These are phyloP conservation scores for Nakaseomyces bracarensis DNA, from an alignment of 1,139 yeast species.

Conservation along the genomic window DNA sequence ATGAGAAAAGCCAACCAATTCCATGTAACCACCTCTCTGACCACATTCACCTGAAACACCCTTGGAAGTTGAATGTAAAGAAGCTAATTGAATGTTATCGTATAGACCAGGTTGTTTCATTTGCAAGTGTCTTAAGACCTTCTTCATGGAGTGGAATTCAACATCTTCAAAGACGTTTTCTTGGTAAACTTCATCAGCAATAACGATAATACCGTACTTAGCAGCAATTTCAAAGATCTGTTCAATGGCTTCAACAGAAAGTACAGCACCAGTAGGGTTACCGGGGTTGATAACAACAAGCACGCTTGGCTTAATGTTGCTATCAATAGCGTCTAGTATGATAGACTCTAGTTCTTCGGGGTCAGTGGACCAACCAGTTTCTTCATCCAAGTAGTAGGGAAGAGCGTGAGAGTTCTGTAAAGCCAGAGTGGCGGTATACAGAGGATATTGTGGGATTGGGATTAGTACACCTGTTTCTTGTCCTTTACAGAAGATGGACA, in stretches of 20 bases:
- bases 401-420: constrained; percentile 72
- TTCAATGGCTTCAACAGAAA: constrained; percentile 55
- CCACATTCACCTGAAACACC: constrained; percentile 99
- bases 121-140: constrained; percentile 57
- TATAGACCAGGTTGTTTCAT: constrained; percentile 46
- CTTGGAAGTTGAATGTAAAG: constrained; percentile 90
- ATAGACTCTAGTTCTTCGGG: constrained; percentile 54
- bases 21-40: constrained; percentile 98
- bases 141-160: constrained; percentile 55
- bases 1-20: constrained; percentile 66
- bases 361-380: constrained; percentile 74
- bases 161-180: constrained; percentile 68
- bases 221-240: constrained; percentile 74
- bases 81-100: constrained; percentile 75
- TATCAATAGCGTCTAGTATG: constrained; percentile 42
- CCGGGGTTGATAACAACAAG: constrained; percentile 95
- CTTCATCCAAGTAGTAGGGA: constrained; percentile 82
- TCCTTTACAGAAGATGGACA: constrained; percentile 62
- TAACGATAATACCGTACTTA: constrained; percentile 69
- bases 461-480: constrained; percentile 74
- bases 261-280: constrained; percentile 89
- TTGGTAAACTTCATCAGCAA: constrained; percentile 98
- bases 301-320: constrained; percentile 63
- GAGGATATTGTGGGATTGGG: constrained; percentile 96
- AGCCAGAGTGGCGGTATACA: constrained; percentile 87